phyloP scores from a whole-genome alignment of 371 early-diverging fungal species.

The Hamiltosporidium magnivora region DNA sequence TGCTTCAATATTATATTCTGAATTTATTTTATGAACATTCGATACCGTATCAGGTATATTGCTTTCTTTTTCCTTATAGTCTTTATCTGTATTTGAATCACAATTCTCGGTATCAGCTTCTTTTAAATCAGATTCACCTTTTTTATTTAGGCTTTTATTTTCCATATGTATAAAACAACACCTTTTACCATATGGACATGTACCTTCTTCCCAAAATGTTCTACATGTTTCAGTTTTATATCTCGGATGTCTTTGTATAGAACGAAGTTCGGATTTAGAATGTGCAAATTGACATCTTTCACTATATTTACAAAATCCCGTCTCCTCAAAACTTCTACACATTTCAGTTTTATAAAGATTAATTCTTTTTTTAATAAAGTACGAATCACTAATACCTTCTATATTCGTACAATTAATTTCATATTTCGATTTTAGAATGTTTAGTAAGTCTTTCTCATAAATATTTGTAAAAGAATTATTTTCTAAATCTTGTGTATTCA shows the following conservation, averaged over 20 bases:
- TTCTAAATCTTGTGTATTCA: too few relatives aligned
- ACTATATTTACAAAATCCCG: constrained; percentile 74
- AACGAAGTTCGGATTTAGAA: constrained; percentile 64
- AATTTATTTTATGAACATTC: too few relatives aligned
- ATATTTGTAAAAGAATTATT: too few relatives aligned
- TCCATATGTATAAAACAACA: constrained; percentile 62
- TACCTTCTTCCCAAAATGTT: constrained; percentile 61
- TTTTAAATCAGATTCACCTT: too few relatives aligned
- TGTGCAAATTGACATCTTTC: constrained; percentile 88
- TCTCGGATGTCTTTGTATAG: constrained; percentile 70
- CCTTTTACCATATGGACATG: constrained; percentile 63
- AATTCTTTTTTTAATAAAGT: constrained; percentile 56
- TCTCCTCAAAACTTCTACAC: constrained; percentile 73
- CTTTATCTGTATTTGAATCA: too few relatives aligned
- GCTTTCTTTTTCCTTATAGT: too few relatives aligned
- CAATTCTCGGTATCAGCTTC: too few relatives aligned
- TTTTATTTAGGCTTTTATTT: neutral
- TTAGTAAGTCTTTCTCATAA: too few relatives aligned
- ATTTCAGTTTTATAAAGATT: constrained; percentile 85
- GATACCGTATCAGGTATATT: too few relatives aligned
- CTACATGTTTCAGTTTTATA: constrained; percentile 76
- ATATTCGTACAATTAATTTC: too few relatives aligned
- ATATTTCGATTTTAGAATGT: too few relatives aligned
- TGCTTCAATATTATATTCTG: too few relatives aligned
- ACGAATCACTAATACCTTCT: neutral